Conservation (phyloP, 2,329 filamentous ascomycete species). For the Stachybotrys chlorohalonatus region DNA sequence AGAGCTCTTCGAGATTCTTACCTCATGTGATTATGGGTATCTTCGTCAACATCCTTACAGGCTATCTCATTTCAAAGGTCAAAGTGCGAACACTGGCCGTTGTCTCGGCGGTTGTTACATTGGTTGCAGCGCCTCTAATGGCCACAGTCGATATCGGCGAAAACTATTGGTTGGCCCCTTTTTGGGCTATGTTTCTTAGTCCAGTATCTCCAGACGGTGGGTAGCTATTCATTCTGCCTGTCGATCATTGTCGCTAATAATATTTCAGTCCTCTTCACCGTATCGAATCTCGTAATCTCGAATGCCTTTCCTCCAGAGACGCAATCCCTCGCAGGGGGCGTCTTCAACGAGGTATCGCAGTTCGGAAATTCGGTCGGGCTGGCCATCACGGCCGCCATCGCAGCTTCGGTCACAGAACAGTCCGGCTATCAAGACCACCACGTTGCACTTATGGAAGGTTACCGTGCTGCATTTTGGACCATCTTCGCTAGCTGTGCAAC, state of each 20-base stretch:
- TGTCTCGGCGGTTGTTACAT: slow-evolving; percentile 31
- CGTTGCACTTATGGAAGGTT: slow-evolving; percentile 37
- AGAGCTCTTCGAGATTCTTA: slow-evolving; percentile 37
- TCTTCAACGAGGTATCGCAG: slow-evolving; percentile 50
- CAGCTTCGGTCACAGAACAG: slow-evolving; percentile 32
- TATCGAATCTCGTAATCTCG: slow-evolving; percentile 44
- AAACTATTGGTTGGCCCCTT: slow-evolving; percentile 40
- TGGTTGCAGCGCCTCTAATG: slow-evolving; percentile 43
- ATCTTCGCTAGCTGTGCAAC: slow-evolving; percentile 33
- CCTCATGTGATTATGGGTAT: slow-evolving; percentile 36
- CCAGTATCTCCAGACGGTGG: slow-evolving; percentile 33
- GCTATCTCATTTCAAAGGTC: slow-evolving; percentile 28
- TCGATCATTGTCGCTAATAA: neutral
- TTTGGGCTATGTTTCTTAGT: slow-evolving; percentile 33
- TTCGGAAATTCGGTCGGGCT: slow-evolving; percentile 47
- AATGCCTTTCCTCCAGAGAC: slow-evolving; percentile 42
- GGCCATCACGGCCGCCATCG: slow-evolving; percentile 32
- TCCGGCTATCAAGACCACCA: slow-evolving; percentile 12
- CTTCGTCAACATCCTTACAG: slow-evolving; percentile 31
- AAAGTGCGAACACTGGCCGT: slow-evolving; percentile 27
- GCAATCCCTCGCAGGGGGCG: slow-evolving; percentile 49
- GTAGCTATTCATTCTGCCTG: neutral
- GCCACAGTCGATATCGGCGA: slow-evolving; percentile 36
- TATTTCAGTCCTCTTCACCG: slow-evolving; percentile 41
- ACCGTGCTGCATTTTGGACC: slow-evolving; percentile 43